Evolutionary conservation across 495 filamentous ascomycete genomes (phyloP).

Genomic region (Penicillium fimorum): DNA sequence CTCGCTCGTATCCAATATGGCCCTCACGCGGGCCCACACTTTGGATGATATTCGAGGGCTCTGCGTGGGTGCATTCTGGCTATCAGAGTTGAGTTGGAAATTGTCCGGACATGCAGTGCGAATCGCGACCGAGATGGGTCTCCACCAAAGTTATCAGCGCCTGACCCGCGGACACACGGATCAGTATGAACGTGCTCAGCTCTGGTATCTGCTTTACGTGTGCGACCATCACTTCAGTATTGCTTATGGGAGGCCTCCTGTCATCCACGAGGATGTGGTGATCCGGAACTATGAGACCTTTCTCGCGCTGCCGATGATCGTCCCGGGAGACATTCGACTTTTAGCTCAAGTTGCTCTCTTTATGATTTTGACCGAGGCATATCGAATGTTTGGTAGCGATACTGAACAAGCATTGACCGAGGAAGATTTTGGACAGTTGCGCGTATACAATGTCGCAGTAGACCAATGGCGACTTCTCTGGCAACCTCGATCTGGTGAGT

Average conservation of each 20-base stretch:
- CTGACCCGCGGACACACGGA: slow-evolving; percentile 45
- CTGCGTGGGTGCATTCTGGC: slow-evolving; percentile 54
- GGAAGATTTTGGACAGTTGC: slow-evolving; percentile 50
- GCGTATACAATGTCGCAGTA: slow-evolving; percentile 53
- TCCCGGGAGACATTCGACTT: slow-evolving; percentile 53
- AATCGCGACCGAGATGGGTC: slow-evolving; percentile 52
- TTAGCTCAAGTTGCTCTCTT: slow-evolving; percentile 58
- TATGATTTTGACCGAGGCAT: slow-evolving; percentile 56
- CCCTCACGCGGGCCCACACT: slow-evolving; percentile 49
- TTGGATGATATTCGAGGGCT: slow-evolving; percentile 53
- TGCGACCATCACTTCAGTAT: slow-evolving; percentile 59
- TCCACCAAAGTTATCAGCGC: slow-evolving; percentile 52
- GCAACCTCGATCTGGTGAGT: slow-evolving; percentile 52
- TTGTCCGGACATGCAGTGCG: slow-evolving; percentile 54
- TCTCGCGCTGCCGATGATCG: slow-evolving; percentile 45
- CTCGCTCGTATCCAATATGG: slow-evolving; percentile 50
- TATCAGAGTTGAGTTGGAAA: slow-evolving; percentile 54
- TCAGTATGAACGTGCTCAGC: slow-evolving; percentile 50
- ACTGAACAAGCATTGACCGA: slow-evolving; percentile 53
- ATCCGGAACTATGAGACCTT: slow-evolving; percentile 54
- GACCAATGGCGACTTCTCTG: slow-evolving; percentile 59
- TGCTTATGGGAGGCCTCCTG: slow-evolving; percentile 53
- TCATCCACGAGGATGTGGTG: slow-evolving; percentile 53
- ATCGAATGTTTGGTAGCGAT: slow-evolving; percentile 56
- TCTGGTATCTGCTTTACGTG: slow-evolving; percentile 54